Evolutionary conservation across 805 yeast genomes (phyloP).

Genomic region (Kodamaea sagamina): DNA sequence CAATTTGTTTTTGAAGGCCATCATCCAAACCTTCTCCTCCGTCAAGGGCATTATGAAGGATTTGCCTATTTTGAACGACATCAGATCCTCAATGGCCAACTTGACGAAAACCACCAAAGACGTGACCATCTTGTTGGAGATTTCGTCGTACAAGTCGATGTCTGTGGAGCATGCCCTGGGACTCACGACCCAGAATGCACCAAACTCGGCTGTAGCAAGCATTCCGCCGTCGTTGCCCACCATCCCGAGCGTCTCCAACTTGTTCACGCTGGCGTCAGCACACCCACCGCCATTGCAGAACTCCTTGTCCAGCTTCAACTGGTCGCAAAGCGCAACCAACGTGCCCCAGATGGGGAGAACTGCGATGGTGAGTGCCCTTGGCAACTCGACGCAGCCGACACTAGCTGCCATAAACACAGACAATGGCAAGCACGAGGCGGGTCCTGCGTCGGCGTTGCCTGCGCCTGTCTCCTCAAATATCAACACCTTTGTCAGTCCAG

Average conservation of each 20-base stretch:
- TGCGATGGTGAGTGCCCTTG: constrained; percentile 28
- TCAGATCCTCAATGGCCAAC: constrained; percentile 74
- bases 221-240: constrained; percentile 30
- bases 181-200: constrained; percentile 7
- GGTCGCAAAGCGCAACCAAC: constrained; percentile 13
- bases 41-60: constrained; percentile 83
- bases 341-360: constrained; percentile 24
- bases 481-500: constrained; percentile 13
- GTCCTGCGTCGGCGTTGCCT: constrained; percentile 9
- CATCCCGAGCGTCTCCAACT: constrained; percentile 35
- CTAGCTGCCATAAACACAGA: constrained; percentile 7
- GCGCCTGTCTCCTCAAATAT: background rate
- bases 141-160: constrained; percentile 36
- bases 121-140: constrained; percentile 80
- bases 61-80: constrained; percentile 75
- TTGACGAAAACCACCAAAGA: constrained; percentile 90
- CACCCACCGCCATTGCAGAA: constrained; percentile 23
- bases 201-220: constrained; percentile 11
- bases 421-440: constrained; percentile 5
- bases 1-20: constrained; percentile 76
- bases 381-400: constrained; percentile 15
- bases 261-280: constrained; percentile 33
- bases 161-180: constrained; percentile 23
- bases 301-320: constrained; percentile 19
- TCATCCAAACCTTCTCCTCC: constrained; percentile 78